These are phyloP conservation scores for Ascochyta clinopodiicola DNA, from an alignment of 2,329 filamentous ascomycete genomes.

Conservation along the genomic window DNA sequence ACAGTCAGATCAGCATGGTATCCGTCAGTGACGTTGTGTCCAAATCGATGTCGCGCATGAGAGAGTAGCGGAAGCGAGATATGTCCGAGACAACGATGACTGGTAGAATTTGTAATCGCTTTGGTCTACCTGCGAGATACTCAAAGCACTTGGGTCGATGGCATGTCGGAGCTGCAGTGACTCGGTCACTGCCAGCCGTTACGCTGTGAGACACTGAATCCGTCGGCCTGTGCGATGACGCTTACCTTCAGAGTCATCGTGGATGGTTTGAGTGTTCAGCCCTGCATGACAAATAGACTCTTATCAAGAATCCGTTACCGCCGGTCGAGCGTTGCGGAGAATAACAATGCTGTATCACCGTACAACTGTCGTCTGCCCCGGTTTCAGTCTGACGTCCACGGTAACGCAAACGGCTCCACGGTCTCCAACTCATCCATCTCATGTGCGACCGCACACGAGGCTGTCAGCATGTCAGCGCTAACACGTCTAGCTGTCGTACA, in stretches of 20 bases:
- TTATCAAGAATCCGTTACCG: too few species aligned
- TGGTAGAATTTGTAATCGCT: neutral
- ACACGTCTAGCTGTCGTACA: neutral
- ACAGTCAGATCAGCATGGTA: neutral
- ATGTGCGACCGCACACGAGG: neutral
- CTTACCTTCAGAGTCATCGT: too few species aligned
- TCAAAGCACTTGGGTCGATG: too few species aligned
- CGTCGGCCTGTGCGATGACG: neutral
- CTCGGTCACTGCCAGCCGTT: neutral
- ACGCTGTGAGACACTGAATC: neutral
- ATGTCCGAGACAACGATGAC: neutral
- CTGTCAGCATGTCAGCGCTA: conserved; percentile 6
- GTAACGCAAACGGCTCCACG: conserved; percentile 13
- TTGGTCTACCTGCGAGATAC: neutral
- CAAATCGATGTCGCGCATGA: neutral
- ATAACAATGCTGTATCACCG: neutral
- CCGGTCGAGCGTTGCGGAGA: neutral
- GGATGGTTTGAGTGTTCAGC: too few species aligned
- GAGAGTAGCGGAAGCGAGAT: neutral
- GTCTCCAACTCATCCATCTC: conserved; percentile 1
- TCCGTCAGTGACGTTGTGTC: neutral
- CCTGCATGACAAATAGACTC: too few species aligned
- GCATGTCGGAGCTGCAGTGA: too few species aligned
- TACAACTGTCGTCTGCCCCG: neutral
- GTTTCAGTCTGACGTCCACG: neutral